Base-by-base conservation (phyloP, 768 basidiomycete species). In the Coprinopsis sp. region DNA sequence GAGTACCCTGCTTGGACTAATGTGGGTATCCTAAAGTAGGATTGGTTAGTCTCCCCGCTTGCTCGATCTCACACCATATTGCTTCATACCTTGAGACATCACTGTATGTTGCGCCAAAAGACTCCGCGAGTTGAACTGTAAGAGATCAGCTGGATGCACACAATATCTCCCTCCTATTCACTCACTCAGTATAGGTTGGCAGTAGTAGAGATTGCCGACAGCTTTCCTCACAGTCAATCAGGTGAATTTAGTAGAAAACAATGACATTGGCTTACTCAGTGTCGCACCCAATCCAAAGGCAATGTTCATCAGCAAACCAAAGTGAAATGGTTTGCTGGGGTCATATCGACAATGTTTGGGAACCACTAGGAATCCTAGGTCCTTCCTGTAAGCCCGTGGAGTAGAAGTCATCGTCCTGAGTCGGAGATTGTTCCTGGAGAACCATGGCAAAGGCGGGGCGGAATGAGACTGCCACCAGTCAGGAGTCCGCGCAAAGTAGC, bases 211-310 rank as follows among this genome's bases (percentile, higher is more conserved):
- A 19, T 42, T 42, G 5, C n/a, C n/a, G n/a, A n/a, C n/a, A n/a
- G n/a, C n/a, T n/a, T n/a, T n/a, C n/a, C n/a, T n/a, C n/a, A n/a
- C n/a, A n/a, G n/a, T n/a, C n/a, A n/a, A n/a, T n/a, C n/a, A n/a
- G n/a, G n/a, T n/a, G n/a, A n/a, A n/a, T n/a, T n/a, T n/a, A n/a
- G n/a, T n/a, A n/a, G n/a, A n/a, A n/a, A n/a, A n/a, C n/a, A n/a
- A n/a, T n/a, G n/a, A n/a, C n/a, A n/a, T n/a, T n/a, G n/a, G n/a
- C n/a, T n/a, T n/a, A n/a, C n/a, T n/a, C n/a, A n/a, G n/a, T n/a
- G n/a, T n/a, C n/a, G n/a, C n/a, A n/a, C 74, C 78, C 50, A 81
- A 68, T 14, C 81, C 86, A 56, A 88, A 87, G 0, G 77, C 67
- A 10, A 70, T 54, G 50, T 84, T 85, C 28, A 81, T 57, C 34